These are phyloP conservation scores for Paecilomyces variotii DNA, from an alignment of 2,329 filamentous ascomycete species.

Conservation along the genomic window DNA sequence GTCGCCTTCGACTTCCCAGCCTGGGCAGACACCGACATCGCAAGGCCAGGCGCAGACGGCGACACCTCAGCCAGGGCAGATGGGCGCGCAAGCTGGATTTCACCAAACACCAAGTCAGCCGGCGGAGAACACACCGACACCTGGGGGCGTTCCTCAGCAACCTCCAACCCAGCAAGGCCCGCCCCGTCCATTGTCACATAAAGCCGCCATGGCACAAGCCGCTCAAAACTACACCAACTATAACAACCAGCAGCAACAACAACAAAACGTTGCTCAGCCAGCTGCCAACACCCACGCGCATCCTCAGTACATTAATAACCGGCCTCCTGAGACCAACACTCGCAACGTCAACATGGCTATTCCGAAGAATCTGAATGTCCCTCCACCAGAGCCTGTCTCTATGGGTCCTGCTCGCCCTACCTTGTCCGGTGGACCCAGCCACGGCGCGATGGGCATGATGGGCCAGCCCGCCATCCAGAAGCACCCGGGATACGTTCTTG, in stretches of 20 bases:
- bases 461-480: constrained; percentile 78
- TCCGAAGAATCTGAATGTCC: constrained; percentile 67
- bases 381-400: constrained; percentile 63
- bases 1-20: constrained; percentile 28
- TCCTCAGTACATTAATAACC: constrained; percentile 35
- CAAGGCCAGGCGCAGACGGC: constrained; percentile 20
- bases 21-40: constrained; percentile 21
- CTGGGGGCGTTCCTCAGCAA: constrained; percentile 20
- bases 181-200: constrained; percentile 37
- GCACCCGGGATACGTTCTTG: constrained; percentile 74
- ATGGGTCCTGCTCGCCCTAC: constrained; percentile 73
- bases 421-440: constrained; percentile 65
- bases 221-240: constrained; percentile 36
- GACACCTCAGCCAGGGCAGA: constrained; percentile 11
- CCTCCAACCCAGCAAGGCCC: constrained; percentile 25
- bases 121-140: constrained; percentile 24
- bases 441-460: constrained; percentile 72
- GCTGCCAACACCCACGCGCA: constrained; percentile 30
- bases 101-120: constrained; percentile 13
- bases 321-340: constrained; percentile 29
- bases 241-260: constrained; percentile 19
- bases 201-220: constrained; percentile 38
- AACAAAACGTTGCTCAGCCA: constrained; percentile 21
- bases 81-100: constrained; percentile 6
- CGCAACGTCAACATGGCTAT: constrained; percentile 66